Percentiles rank a stretch among this genome's conserved stretches.
These are phyloP conservation scores for Penicillium hordei DNA, from an alignment of 2,329 filamentous ascomycete species.

Conservation along the genomic window DNA sequence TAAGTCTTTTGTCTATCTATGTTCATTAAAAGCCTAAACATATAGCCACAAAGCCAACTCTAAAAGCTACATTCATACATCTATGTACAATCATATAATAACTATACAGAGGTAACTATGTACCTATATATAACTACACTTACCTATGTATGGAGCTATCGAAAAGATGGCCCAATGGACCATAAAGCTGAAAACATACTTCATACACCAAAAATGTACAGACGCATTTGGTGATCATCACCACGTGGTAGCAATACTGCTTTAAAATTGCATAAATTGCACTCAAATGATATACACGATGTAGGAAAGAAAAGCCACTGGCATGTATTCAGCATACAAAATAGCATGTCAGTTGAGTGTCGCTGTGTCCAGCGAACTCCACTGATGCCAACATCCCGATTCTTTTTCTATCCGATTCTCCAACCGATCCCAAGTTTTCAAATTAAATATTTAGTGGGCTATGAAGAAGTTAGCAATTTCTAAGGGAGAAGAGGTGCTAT, in stretches of 20 bases:
- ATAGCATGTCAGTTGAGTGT: constrained; percentile 30
- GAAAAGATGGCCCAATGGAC: background rate
- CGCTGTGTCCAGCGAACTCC: constrained; percentile 30
- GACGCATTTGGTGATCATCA: background rate
- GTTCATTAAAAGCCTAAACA: background rate
- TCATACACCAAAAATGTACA: background rate
- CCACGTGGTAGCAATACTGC: constrained; percentile 11
- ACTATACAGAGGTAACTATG: background rate
- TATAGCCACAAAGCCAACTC: background rate
- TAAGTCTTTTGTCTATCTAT: background rate
- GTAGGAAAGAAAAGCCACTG: constrained; percentile 35
- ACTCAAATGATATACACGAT: constrained; percentile 47
- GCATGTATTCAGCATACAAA: constrained; percentile 42
- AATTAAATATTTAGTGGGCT: constrained; percentile 42
- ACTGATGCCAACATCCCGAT: constrained; percentile 32
- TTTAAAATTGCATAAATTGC: constrained; percentile 34
- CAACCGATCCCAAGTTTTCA: constrained; percentile 23
- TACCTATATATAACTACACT: background rate
- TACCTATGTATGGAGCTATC: background rate
- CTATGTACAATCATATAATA: background rate
- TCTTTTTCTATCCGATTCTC: constrained; percentile 38
- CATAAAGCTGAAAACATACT: background rate
- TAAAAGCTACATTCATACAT: background rate
- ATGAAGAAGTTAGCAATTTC: constrained; percentile 18
- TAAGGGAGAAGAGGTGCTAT: background rate